Base-by-base conservation (phyloP, 1,284 basidiomycete species). In the Waitea zeae region DNA sequence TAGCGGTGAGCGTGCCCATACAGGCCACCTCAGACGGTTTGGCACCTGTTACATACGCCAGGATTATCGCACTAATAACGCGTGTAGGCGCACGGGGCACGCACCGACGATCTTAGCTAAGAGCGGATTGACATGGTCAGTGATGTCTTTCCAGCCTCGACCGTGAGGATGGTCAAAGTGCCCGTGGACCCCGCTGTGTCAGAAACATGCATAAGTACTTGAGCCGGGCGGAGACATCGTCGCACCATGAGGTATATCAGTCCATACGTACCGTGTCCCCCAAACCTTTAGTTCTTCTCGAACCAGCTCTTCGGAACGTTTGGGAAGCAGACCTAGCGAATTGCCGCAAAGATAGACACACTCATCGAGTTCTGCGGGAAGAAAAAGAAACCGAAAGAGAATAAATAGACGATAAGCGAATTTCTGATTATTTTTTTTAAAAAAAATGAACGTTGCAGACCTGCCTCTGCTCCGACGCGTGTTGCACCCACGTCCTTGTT, bases 291-390 rank as follows among this genome's bases (percentile, higher is more conserved):
- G 56, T 54, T 98, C 95, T 54, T 93, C 74, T 44, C 82, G 57
- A 20, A 98, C 59, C 36, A 88, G 64, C 45, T 66, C 49, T 40
- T 71, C 65, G 15, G 87, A 78, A 27, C 70, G 63, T 50, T 77
- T 86, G 30, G 82, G 70, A 46, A 90, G 62, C 32, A 81, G 66
- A 1, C 93, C 93, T 3, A 98, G 70, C 30, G 90, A 96, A 59
- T 99, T 98, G 31, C 93, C 95, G 54, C 88, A 95, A 34, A 99
- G 74, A 56, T 98, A 99, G 28, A 79, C 72, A 51, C 72, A 73
- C 38, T 64, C 57, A 36, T 54, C 51, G 42, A 73, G 67, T 61
- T 50, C 64, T 68, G 40, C 20, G 42, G 18, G n/a, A n/a, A 11
- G n/a, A 34, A 12, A 11, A 14, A 34, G 18, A 6, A 5, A 22